Conservation (phyloP, 2,329 filamentous ascomycete genomes). For the Aureobasidium sp. region DNA sequence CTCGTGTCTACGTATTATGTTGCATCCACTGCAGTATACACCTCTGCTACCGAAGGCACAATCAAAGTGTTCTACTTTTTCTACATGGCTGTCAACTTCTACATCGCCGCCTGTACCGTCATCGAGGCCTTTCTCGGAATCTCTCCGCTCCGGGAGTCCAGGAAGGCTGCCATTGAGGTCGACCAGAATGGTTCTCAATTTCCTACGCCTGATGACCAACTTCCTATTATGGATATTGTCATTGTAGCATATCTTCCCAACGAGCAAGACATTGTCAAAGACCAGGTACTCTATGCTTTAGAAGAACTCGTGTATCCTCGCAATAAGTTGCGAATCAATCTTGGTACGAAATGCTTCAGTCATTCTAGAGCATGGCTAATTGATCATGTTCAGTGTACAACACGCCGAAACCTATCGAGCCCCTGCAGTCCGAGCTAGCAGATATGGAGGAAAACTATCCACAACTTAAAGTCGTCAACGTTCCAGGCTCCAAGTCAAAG, state of each 20-base stretch:
- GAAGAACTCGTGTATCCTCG: slow-evolving; percentile 42
- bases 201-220: slow-evolving; percentile 26
- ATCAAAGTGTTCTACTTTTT: slow-evolving; percentile 30
- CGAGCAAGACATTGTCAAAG: slow-evolving; percentile 45
- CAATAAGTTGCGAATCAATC: slow-evolving; percentile 42
- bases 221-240: slow-evolving; percentile 41
- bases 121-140: slow-evolving; percentile 29
- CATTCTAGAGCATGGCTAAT: not conserved
- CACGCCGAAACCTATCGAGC: slow-evolving; percentile 41
- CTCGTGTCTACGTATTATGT: slow-evolving; percentile 27
- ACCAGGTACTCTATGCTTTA: slow-evolving; percentile 40
- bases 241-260: slow-evolving; percentile 48
- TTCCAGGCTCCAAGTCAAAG: slow-evolving; percentile 43
- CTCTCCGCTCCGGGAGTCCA: slow-evolving; percentile 26
- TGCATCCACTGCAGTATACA: slow-evolving; percentile 27
- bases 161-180: slow-evolving; percentile 25
- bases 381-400: slow-evolving; percentile 35
- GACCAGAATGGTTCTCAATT: slow-evolving; percentile 22
- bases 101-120: slow-evolving; percentile 25
- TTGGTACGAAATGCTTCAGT: slow-evolving; percentile 20
- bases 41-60: slow-evolving; percentile 22
- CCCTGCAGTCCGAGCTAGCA: slow-evolving; percentile 38
- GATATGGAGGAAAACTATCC: slow-evolving; percentile 33
- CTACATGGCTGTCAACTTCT: slow-evolving; percentile 29
- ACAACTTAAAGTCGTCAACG: slow-evolving; percentile 41